A percentile compares a stretch with the other conserved stretches of the same genome.
phyloP scores from a whole-genome alignment of 176 grass and related monocot genomes.

The Bromus sterilis region DNA sequence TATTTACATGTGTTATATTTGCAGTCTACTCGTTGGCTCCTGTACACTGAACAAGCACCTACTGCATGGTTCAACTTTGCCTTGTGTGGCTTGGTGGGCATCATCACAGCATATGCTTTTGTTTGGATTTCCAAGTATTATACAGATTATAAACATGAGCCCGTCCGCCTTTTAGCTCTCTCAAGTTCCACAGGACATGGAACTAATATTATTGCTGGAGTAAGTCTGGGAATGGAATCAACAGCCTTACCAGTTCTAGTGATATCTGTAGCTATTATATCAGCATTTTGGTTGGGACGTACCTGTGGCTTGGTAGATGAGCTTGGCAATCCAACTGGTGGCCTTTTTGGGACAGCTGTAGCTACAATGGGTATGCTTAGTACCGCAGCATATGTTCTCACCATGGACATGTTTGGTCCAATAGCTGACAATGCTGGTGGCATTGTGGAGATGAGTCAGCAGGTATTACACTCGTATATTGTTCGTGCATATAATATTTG shows the following conservation, averaged over 20 bases:
- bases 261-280: slow-evolving; percentile 86
- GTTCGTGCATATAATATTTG: background rate
- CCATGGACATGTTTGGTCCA: slow-evolving; percentile 99
- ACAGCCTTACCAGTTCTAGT: slow-evolving; percentile 90
- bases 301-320: slow-evolving; percentile 89
- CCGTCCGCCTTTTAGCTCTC: slow-evolving; percentile 72
- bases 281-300: slow-evolving; percentile 83
- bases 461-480: slow-evolving; percentile 41
- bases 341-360: slow-evolving; percentile 96
- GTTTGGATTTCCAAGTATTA: slow-evolving; percentile 99
- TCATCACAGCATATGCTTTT: slow-evolving; percentile 89
- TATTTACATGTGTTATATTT: slow-evolving; percentile 11
- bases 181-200: slow-evolving; percentile 94
- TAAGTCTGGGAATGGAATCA: slow-evolving; percentile 91
- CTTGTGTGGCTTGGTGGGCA: slow-evolving; percentile 90
- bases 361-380: slow-evolving; percentile 99
- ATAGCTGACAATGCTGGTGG: slow-evolving; percentile 99
- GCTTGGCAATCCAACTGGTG: slow-evolving; percentile 72
- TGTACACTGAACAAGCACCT: slow-evolving; percentile 99
- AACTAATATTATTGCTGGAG: slow-evolving; percentile 97
- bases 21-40: slow-evolving; percentile 96
- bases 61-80: slow-evolving; percentile 96
- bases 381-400: slow-evolving; percentile 97
- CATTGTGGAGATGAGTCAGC: slow-evolving; percentile 98
- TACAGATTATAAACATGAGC: slow-evolving; percentile 96